These are phyloP conservation scores for Theobroma cacao DNA, from an alignment of 345 rosid species.

Conservation along the genomic window DNA sequence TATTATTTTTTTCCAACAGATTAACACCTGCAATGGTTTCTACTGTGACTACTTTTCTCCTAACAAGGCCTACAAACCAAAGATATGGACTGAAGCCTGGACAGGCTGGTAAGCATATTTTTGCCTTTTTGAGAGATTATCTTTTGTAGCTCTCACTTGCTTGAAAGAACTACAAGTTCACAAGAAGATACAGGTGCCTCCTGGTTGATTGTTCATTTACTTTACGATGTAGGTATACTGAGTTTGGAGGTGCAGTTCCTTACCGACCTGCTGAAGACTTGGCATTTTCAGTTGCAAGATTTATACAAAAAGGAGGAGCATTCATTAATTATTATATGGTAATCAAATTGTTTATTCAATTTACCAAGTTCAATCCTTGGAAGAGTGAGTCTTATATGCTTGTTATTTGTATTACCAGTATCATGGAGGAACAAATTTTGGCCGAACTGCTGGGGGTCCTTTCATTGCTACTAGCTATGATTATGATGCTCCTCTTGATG, in stretches of 20 bases:
- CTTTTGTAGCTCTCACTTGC: constrained; percentile 3
- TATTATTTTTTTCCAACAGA: constrained; percentile 40
- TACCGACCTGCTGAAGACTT: constrained; percentile 92
- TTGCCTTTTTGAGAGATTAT: background rate
- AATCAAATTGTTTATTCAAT: constrained; percentile 16
- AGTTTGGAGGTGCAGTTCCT: constrained; percentile 96
- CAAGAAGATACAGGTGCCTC: background rate
- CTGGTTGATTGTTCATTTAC: constrained; percentile 9
- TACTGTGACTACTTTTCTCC: constrained; percentile 97
- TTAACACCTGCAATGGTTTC: constrained; percentile 96
- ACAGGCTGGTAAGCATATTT: constrained; percentile 81
- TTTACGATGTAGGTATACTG: constrained; percentile 63
- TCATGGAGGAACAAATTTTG: constrained; percentile 99
- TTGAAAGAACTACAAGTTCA: constrained; percentile 2
- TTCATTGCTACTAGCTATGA: constrained; percentile 98
- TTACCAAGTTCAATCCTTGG: constrained; percentile 10
- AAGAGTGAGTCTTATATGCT: constrained; percentile 18
- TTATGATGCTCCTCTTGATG: constrained; percentile 96
- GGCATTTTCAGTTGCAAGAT: constrained; percentile 94
- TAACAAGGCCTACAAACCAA: constrained; percentile 90
- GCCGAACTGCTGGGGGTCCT: constrained; percentile 99
- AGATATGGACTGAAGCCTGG: constrained; percentile 99
- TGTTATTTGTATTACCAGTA: constrained; percentile 50
- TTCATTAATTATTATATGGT: constrained; percentile 97
- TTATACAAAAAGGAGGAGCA: constrained; percentile 96